Conservation (phyloP, 192 early-diverging fungal species). For the Linnemannia hyalina region DNA sequence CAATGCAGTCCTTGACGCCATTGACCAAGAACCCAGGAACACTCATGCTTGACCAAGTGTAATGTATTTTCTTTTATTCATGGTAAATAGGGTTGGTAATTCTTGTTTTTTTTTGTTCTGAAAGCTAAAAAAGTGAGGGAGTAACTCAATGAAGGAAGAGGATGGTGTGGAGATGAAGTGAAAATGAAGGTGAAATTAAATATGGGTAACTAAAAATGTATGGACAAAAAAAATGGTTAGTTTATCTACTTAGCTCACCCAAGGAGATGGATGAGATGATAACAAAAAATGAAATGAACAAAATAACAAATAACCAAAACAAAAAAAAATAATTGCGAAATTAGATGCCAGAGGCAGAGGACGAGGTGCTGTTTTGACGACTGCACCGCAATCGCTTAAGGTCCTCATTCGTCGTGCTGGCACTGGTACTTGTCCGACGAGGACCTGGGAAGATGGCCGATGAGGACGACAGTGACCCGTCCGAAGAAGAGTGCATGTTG, state of each 20-base stretch:
- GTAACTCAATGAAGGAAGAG: too few species aligned
- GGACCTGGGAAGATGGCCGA: conserved; percentile 52
- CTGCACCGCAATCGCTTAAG: conserved; percentile 52
- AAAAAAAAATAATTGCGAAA: not conserved
- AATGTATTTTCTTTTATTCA: too few species aligned
- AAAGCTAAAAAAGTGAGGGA: too few species aligned
- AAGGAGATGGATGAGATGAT: not conserved
- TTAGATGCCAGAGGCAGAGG: conserved; percentile 35
- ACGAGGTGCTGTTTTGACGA: conserved; percentile 44
- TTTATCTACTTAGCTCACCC: not conserved
- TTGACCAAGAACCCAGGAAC: too few species aligned
- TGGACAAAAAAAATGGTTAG: not conserved
- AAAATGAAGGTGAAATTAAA: not conserved
- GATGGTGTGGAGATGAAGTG: too few species aligned
- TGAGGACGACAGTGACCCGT: conserved; percentile 25
- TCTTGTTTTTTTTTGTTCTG: too few species aligned
- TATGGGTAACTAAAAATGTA: not conserved
- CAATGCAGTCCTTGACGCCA: too few species aligned
- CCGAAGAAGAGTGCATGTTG: conserved; percentile 13
- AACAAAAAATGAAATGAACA: not conserved
- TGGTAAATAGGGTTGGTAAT: too few species aligned
- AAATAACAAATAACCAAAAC: not conserved
- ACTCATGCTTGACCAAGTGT: too few species aligned
- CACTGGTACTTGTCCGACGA: conserved; percentile 42
- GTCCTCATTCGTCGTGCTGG: conserved; percentile 53